These are phyloP conservation scores for Trifolium dubium DNA, from an alignment of 306 rosid genomes.

Conservation along the genomic window DNA sequence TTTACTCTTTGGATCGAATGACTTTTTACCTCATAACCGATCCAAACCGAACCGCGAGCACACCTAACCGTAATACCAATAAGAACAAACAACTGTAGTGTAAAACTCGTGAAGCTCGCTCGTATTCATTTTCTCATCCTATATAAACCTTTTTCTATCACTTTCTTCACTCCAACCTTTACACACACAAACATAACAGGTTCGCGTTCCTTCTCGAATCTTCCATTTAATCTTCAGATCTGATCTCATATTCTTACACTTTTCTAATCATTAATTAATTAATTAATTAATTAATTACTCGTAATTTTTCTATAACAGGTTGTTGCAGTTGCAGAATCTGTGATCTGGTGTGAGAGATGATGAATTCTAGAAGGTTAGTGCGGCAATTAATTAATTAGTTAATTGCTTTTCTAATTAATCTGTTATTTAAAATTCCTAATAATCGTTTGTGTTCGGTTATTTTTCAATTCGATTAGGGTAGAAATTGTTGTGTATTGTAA, in stretches of 20 bases:
- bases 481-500: conserved; percentile 10
- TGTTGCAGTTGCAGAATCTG: conserved; percentile 7
- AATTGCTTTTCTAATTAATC: neutral
- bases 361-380: conserved; percentile 52
- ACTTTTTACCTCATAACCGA: no score
- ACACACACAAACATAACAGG: conserved; percentile 4
- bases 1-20: no score
- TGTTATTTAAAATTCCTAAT: neutral
- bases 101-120: conserved; percentile 10
- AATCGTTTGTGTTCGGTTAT: conserved; percentile 15
- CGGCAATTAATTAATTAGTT: neutral
- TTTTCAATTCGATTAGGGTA: neutral
- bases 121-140: neutral
- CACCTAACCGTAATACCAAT: neutral
- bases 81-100: neutral
- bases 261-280: neutral
- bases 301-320: neutral
- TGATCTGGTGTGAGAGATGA: conserved; percentile 42
- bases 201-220: conserved; percentile 26
- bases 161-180: neutral
- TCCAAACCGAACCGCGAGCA: no score
- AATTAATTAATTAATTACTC: neutral
- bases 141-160: conserved; percentile 11
- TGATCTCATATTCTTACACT: neutral
- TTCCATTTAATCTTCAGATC: conserved; percentile 19